Base-by-base conservation (phyloP, 345 rosid species). In the Linum tenue region DNA sequence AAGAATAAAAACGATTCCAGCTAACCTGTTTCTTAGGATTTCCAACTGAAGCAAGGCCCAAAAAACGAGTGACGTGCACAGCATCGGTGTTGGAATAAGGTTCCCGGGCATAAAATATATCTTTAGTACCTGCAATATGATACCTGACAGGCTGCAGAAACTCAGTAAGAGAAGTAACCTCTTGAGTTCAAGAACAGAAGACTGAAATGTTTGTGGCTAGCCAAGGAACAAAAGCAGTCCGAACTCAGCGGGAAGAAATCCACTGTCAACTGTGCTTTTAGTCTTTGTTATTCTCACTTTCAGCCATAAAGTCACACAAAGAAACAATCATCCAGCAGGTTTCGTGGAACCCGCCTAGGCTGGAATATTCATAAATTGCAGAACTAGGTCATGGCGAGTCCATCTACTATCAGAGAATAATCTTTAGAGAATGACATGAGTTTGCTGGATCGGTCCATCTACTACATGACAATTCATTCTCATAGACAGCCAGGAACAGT, bases 41-140 rank as follows among this genome's bases (percentile, higher is more conserved):
- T 67, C 97, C 98, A 79, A 90, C 90, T 31, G 84, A 68, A 62
- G 96, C 97, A 81, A 90, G 97, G 74, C 97, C 96, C 68, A 92
- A 69, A 77, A 92, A 92, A 51, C 98, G 96, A 64, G 96, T 92
- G 58, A 84, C 89, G 67, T 86, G 98, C 48, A 72, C 71, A 57
- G 91, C 85, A 67, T 84, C 94, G 64, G 65, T 40, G 58, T 90
- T 92, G 67, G 76, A 73, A 77, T 90, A 90, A 64, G 98, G 96
- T 67, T 83, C 94, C 55, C 98, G 97, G 44, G 91, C 84, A 77
- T 86, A 92, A 79, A 85, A 90, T 50, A 79, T 80, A 60, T 91
- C 90, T 80, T 78, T 86, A 53, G 91, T 78, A 69, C 94, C 98
- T 69, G 96, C 87, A 82, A 92, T 72, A 75, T 92, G 98, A 76